Evolutionary conservation across 2,329 filamentous ascomycete genomes (phyloP).

Genomic region (Tetracladium maxilliforme): DNA sequence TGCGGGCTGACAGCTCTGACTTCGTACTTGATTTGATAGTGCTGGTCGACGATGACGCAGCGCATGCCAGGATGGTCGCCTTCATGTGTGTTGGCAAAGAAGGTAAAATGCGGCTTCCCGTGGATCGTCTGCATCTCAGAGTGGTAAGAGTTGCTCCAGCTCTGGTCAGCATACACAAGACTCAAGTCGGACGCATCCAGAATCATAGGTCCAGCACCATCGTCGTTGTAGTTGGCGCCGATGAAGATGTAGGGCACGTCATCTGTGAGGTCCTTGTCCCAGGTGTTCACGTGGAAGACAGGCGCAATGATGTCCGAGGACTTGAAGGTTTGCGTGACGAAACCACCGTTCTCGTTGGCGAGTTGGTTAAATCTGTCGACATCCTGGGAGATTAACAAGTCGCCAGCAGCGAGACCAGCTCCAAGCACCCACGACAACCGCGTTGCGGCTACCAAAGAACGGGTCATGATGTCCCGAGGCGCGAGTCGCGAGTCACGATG

Average conservation of each 20-base stretch:
- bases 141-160: conserved; percentile 11
- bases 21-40: conserved; percentile 21
- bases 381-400: too few relatives aligned
- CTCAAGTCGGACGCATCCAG: conserved; percentile 18
- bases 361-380: too few relatives aligned
- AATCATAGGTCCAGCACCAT: conserved; percentile 17
- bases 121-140: conserved; percentile 15
- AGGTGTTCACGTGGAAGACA: conserved; percentile 17
- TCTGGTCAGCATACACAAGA: conserved; percentile 20
- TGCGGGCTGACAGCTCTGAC: conserved; percentile 19
- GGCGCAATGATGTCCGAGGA: conserved; percentile 18
- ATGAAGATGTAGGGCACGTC: conserved; percentile 18
- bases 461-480: too few relatives aligned
- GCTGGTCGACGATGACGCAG: conserved; percentile 16
- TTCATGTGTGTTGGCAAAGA: conserved; percentile 18
- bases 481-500: too few relatives aligned
- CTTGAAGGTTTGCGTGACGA: conserved; percentile 17
- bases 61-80: conserved; percentile 14
- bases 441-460: too few relatives aligned
- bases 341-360: conserved; percentile 10
- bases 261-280: conserved; percentile 12
- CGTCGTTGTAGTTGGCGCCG: conserved; percentile 8
- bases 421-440: too few relatives aligned
- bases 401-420: too few relatives aligned
- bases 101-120: conserved; percentile 17